A percentile compares a stretch with the other conserved stretches of the same genome.
phyloP scores from a whole-genome alignment of 768 basidiomycete species.

The Rhodotorula babjevae region DNA sequence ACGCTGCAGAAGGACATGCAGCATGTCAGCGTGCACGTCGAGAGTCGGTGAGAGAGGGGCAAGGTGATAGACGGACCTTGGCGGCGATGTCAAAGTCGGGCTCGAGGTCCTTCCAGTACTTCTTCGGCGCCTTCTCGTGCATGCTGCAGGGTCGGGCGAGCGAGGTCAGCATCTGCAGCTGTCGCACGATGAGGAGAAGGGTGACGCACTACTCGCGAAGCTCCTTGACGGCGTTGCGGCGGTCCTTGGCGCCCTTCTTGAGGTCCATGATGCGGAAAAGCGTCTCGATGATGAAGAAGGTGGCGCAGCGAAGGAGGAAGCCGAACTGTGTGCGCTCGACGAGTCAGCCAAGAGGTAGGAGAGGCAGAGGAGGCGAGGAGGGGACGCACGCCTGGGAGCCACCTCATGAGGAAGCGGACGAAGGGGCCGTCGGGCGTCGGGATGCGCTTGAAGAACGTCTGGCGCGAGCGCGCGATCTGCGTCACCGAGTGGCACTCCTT shows the following conservation, averaged over 20 bases:
- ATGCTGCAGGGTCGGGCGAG: slow-evolving; percentile 5
- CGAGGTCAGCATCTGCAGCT: neutral
- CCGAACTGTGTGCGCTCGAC: slow-evolving; percentile 5
- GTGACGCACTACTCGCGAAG: slow-evolving; percentile 22
- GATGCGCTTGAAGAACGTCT: slow-evolving; percentile 33
- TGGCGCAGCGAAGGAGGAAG: slow-evolving; percentile 12
- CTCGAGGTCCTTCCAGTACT: slow-evolving; percentile 40
- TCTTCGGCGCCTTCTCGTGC: slow-evolving; percentile 29
- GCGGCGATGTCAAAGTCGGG: slow-evolving; percentile 41
- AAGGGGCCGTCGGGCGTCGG: slow-evolving; percentile 5
- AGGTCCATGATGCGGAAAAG: slow-evolving; percentile 21
- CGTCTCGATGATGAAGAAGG: slow-evolving; percentile 21
- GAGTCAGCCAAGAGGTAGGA: neutral
- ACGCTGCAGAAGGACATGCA: slow-evolving; percentile 19
- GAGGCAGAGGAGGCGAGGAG: neutral
- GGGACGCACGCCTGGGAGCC: slow-evolving; percentile 24
- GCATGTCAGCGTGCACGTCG: too few species aligned
- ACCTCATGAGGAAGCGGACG: slow-evolving; percentile 11
- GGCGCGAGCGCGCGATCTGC: slow-evolving; percentile 38
- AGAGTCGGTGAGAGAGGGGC: too few species aligned
- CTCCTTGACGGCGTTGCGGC: slow-evolving; percentile 10
- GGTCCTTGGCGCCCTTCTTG: slow-evolving; percentile 11
- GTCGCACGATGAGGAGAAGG: neutral
- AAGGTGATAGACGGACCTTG: slow-evolving; percentile 24
- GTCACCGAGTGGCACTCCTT: slow-evolving; percentile 27